These are phyloP conservation scores for Amanita fuliginea DNA, from an alignment of 768 basidiomycete genomes.

Conservation along the genomic window DNA sequence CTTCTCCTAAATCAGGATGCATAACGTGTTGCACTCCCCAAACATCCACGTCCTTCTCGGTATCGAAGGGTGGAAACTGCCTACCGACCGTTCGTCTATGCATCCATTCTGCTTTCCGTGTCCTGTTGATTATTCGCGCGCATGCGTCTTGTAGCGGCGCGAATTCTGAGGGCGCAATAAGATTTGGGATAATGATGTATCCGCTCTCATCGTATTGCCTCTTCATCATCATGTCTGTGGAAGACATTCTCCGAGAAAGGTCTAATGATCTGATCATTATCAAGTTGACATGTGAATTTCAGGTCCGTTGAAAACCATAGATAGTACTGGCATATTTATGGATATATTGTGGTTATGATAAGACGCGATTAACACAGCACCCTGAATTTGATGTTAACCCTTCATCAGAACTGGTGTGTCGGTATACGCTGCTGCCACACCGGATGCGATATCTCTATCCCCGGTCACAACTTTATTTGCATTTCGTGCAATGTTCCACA, in stretches of 20 bases:
- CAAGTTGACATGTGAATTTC: too few relatives aligned
- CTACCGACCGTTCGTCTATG: slow-evolving; percentile 64
- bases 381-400: neutral
- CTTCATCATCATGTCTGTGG: slow-evolving; percentile 33
- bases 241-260: neutral
- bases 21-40: slow-evolving; percentile 81
- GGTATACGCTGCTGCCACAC: neutral
- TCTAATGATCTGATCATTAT: neutral
- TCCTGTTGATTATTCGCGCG: slow-evolving; percentile 35
- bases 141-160: slow-evolving; percentile 36
- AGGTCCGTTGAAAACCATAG: too few relatives aligned
- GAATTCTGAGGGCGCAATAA: slow-evolving; percentile 32
- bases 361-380: too few relatives aligned
- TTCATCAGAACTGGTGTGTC: neutral
- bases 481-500: slow-evolving; percentile 19
- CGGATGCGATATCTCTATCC: slow-evolving; percentile 9
- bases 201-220: slow-evolving; percentile 49
- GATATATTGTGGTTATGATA: neutral
- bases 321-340: too few relatives aligned
- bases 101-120: slow-evolving; percentile 52
- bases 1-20: slow-evolving; percentile 61
- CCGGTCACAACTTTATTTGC: slow-evolving; percentile 14
- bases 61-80: slow-evolving; percentile 66
- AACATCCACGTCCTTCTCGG: slow-evolving; percentile 42
- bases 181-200: slow-evolving; percentile 49